A percentile compares a stretch with the other conserved stretches of the same genome.
Conservation (phyloP, 2,329 filamentous ascomycete species). For the Ophiostoma tasmaniense region DNA sequence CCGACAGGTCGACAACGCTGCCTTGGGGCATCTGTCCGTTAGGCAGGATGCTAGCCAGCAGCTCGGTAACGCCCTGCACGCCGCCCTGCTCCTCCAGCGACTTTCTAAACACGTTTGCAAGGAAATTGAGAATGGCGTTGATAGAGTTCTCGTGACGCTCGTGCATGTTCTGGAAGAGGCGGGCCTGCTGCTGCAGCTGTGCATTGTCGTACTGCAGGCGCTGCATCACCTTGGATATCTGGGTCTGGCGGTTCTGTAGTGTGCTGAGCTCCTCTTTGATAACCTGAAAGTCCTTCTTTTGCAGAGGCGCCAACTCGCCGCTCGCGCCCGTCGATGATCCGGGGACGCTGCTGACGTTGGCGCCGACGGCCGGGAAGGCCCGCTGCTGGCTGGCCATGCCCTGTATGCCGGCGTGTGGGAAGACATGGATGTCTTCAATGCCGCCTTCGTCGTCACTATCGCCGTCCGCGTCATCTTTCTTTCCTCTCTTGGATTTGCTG, state of each 20-base stretch:
- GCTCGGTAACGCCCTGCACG: slow-evolving; percentile 69
- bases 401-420: slow-evolving; percentile 21
- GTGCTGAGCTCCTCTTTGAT: slow-evolving; percentile 74
- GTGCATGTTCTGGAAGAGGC: slow-evolving; percentile 82
- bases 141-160: slow-evolving; percentile 98
- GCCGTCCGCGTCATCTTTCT: slow-evolving; percentile 56
- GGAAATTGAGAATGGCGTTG: slow-evolving; percentile 94
- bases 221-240: slow-evolving; percentile 75
- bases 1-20: slow-evolving; percentile 50
- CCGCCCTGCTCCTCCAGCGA: slow-evolving; percentile 77
- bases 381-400: slow-evolving; percentile 15
- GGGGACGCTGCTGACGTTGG: not conserved
- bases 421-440: slow-evolving; percentile 33
- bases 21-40: slow-evolving; percentile 45
- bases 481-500: slow-evolving; percentile 45
- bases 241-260: slow-evolving; percentile 75
- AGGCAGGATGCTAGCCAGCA: slow-evolving; percentile 70
- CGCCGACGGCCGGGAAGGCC: slow-evolving; percentile 28
- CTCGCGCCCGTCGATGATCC: slow-evolving; percentile 23
- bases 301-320: slow-evolving; percentile 39
- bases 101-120: slow-evolving; percentile 92
- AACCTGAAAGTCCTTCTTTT: slow-evolving; percentile 65
- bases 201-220: slow-evolving; percentile 79
- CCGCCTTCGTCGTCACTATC: slow-evolving; percentile 70
- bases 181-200: slow-evolving; percentile 77